A percentile compares a stretch with the other conserved stretches of the same genome.
phyloP scores from a whole-genome alignment of 1,284 basidiomycete genomes.

The Amylostereum areolatum region DNA sequence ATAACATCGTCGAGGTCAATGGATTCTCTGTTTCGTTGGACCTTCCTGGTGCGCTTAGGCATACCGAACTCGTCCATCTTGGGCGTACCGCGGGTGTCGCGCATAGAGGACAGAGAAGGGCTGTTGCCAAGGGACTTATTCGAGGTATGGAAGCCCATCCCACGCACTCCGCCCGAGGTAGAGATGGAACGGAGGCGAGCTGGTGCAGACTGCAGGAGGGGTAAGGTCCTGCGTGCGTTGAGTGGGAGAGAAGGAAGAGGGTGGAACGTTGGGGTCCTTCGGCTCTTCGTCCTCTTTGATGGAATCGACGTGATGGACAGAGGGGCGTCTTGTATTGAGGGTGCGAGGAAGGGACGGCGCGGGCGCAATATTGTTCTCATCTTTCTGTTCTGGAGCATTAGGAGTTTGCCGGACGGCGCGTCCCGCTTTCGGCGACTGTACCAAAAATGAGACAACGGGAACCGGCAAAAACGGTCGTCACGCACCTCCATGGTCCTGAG shows the following conservation, averaged over 20 bases:
- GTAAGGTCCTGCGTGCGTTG: slow-evolving; percentile 39
- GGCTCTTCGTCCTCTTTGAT: slow-evolving; percentile 41
- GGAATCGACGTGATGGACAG: slow-evolving; percentile 53
- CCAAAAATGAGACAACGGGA: slow-evolving; percentile 1
- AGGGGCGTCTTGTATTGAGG: slow-evolving; percentile 19
- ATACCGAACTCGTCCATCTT: slow-evolving; percentile 10
- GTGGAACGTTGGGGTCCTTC: slow-evolving; percentile 12
- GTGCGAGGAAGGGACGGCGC: slow-evolving; percentile 7
- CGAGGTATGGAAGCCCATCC: slow-evolving; percentile 9
- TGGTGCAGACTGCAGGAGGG: slow-evolving; percentile 6
- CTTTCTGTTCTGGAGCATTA: not conserved
- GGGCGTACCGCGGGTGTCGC: not conserved
- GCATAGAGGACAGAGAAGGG: not conserved
- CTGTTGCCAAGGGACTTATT: not conserved
- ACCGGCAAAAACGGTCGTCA: slow-evolving; percentile 16
- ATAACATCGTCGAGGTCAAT: slow-evolving; percentile 70
- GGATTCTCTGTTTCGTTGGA: slow-evolving; percentile 56
- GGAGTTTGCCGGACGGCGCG: not conserved
- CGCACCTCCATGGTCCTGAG: slow-evolving; percentile 85
- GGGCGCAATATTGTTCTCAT: not conserved
- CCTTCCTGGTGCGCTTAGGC: slow-evolving; percentile 39
- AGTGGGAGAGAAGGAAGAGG: slow-evolving; percentile 24
- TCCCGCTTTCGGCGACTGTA: not conserved
- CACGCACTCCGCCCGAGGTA: slow-evolving; percentile 14
- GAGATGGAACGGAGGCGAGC: slow-evolving; percentile 19